Evolutionary conservation across 2,329 filamentous ascomycete species (phyloP), one percentile per base, ranked within the genome.

Genomic region (Pseudogymnoascus sp.): DNA sequence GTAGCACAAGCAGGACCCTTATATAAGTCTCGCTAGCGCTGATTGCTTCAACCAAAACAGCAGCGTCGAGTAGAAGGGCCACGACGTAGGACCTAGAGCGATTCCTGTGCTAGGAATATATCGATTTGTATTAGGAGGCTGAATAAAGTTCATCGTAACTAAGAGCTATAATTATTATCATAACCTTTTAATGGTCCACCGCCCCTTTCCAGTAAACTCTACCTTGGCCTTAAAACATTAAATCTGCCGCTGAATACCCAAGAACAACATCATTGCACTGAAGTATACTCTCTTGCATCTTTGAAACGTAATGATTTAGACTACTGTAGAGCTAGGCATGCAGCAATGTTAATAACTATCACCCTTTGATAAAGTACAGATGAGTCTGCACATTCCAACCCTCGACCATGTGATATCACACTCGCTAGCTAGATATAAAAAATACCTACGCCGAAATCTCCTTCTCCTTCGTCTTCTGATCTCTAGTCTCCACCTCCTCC

Each of bases 371-470:
- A 37, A 37, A 7, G 26, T 5, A 1, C 7, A 29, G 3, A 29
- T 29, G 35, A 15, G 35, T 13, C 13, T n/a, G 4, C 15, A 37
- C 35, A n/a, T 37, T 4, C 35, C 35, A 37, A n/a, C 31, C 13
- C 35, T 37, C 13, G 35, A n/a, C 3, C 15, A 2, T n/a, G 13
- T 37, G 13, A 37, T n/a, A 37, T 15, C 4, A 37, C 13, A 37
- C 11, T n/a, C 11, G 35, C 35, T 15, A 6, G 13, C 13, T 37
- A 37, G 35, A 37, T n/a, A 44, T 13, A 6, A 13, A 50, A 21
- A 26, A n/a, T 13, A 71, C 62, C 46, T 53, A 53, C 9, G 11
- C 23, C 7, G 46, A 13, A 31, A 53, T 31, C 26, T 53, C 46
- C 46, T 53, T 31, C 26, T 53, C 46, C 46, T 53, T 53, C 9